These are phyloP conservation scores for Amaranthus cruentus DNA, from an alignment of 148 eudicot species.

Conservation along the genomic window DNA sequence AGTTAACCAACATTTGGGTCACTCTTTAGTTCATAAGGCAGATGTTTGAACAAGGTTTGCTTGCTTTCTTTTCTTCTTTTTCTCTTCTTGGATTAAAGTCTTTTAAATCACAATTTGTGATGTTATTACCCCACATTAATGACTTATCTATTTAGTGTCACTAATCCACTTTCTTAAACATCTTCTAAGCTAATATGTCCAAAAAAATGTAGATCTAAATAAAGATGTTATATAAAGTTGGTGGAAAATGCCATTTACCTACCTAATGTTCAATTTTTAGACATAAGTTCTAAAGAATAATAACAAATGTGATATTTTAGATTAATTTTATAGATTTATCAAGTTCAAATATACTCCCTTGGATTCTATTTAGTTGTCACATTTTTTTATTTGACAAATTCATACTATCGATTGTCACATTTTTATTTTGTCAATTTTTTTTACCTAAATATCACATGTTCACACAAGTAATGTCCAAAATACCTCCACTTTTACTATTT, in stretches of 20 bases:
- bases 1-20: background rate
- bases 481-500: too few species aligned
- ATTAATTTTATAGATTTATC: too few species aligned
- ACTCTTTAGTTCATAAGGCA: background rate
- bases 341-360: too few species aligned
- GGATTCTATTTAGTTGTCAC: too few species aligned
- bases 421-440: too few species aligned
- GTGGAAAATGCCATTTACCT: background rate
- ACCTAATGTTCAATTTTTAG: background rate
- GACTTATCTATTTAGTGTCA: background rate
- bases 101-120: background rate
- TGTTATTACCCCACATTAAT: slow-evolving; percentile 4
- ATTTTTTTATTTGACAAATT: too few species aligned
- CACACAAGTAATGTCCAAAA: too few species aligned
- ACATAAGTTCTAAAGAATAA: background rate
- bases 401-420: too few species aligned
- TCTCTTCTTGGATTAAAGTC: background rate
- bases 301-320: too few species aligned
- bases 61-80: background rate
- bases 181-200: background rate
- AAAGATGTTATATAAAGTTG: background rate
- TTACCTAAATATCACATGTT: too few species aligned
- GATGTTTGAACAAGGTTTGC: background rate
- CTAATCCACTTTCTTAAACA: background rate
- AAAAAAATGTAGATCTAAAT: background rate